phyloP scores from a whole-genome alignment of 1,284 basidiomycete species.

The Puccinia triticina region DNA sequence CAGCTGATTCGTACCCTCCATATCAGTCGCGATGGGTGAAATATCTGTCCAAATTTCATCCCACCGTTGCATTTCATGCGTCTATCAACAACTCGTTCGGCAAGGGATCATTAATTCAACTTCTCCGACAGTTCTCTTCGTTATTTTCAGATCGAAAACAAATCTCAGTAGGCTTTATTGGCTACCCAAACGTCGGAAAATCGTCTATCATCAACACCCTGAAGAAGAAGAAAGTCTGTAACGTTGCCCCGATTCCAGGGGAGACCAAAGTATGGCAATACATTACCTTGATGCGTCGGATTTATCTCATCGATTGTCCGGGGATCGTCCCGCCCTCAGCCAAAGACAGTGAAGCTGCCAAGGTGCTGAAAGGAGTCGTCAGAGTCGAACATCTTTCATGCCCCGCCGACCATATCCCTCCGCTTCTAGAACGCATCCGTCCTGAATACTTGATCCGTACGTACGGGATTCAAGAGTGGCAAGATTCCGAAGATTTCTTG shows the following conservation, averaged over 20 bases:
- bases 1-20: slow-evolving; percentile 39
- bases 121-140: slow-evolving; percentile 93
- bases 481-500: slow-evolving; percentile 74
- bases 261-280: slow-evolving; percentile 99
- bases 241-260: slow-evolving; percentile 92
- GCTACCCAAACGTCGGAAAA: slow-evolving; percentile 98
- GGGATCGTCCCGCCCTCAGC: slow-evolving; percentile 92
- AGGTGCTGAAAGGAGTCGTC: slow-evolving; percentile 94
- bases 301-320: slow-evolving; percentile 99
- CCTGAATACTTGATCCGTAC: slow-evolving; percentile 90
- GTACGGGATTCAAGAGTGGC: slow-evolving; percentile 68
- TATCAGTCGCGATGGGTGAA: slow-evolving; percentile 90
- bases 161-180: slow-evolving; percentile 96
- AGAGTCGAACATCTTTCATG: slow-evolving; percentile 92
- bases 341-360: slow-evolving; percentile 87
- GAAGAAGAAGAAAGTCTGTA: slow-evolving; percentile 97
- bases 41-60: slow-evolving; percentile 88
- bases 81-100: slow-evolving; percentile 99
- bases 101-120: slow-evolving; percentile 95
- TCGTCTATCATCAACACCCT: slow-evolving; percentile 97
- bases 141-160: slow-evolving; percentile 99
- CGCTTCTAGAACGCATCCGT: slow-evolving; percentile 84
- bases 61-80: slow-evolving; percentile 97
- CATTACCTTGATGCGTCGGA: slow-evolving; percentile 90
- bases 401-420: slow-evolving; percentile 90